Evolutionary conservation across 225 moss, liverwort and hornwort species (phyloP).

Genomic region (Marchantia polymorpha): DNA sequence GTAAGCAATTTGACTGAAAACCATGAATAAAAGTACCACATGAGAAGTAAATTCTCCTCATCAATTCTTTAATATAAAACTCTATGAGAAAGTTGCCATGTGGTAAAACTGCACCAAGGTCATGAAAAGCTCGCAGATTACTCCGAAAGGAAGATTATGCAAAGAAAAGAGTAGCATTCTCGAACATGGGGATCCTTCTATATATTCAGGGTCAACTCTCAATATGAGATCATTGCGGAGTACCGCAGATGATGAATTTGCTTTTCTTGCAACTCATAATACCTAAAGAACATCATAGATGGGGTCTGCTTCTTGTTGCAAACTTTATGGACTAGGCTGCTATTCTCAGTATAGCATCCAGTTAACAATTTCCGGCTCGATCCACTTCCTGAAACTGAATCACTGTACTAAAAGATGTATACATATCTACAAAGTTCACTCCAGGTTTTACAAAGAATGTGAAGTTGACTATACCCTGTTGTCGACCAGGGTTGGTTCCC

Average conservation of each 20-base stretch:
- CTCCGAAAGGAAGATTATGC: too few relatives aligned
- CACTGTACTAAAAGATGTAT: conserved; percentile 16
- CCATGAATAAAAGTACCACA: too few relatives aligned
- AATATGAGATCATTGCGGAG: background rate
- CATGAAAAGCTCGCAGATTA: too few relatives aligned
- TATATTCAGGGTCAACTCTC: background rate
- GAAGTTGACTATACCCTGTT: conserved; percentile 3
- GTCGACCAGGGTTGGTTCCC: conserved; percentile 19
- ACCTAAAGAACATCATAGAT: conserved; percentile 5
- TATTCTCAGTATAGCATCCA: conserved; percentile 13
- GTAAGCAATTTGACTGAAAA: too few relatives aligned
- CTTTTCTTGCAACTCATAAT: background rate
- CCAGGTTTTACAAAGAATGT: conserved; percentile 2
- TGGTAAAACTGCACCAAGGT: too few relatives aligned
- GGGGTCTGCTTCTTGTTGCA: conserved; percentile 10
- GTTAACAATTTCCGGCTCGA: conserved; percentile 12
- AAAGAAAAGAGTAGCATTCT: too few relatives aligned
- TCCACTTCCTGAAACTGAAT: conserved; percentile 9
- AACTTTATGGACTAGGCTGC: conserved; percentile 17
- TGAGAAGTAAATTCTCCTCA: too few relatives aligned
- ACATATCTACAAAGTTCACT: conserved; percentile 39
- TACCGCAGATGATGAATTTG: background rate
- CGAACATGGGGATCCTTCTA: background rate
- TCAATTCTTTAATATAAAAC: too few relatives aligned
- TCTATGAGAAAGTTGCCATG: too few relatives aligned